Base-by-base conservation (phyloP, 176 grass and related monocot genomes). In the Cenchrus purpureus region DNA sequence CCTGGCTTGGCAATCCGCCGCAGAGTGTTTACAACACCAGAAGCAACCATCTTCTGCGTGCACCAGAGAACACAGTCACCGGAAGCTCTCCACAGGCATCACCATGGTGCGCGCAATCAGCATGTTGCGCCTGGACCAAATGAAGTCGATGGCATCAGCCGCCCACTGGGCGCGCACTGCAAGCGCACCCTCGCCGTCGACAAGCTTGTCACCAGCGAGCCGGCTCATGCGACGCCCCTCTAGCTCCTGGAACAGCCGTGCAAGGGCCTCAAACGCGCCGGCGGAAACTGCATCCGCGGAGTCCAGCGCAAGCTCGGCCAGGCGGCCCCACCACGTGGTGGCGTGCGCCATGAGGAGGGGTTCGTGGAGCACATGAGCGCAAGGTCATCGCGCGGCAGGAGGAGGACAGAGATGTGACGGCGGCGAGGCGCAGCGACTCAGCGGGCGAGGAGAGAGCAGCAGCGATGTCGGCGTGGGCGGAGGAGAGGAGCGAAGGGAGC, bases 81-180 rank as follows among this genome's bases (percentile, higher is more conserved):
- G 81, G 74, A 99, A 99, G 71, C 90, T 90, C 90, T 99, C 97
- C 7, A 96, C 84, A 2, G 97, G 97, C 88, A 99, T 89, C 68
- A 99, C 91, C 53, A 96, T 92, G 53, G 97, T 91, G 22, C 93
- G 83, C 6, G 91, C 43, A 79, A 94, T 99, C 17, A 99, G 88
- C 73, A 92, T 89, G 74, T 95, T 99, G 65, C 97, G 91, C 66
- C 86, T 72, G 11, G 80, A 87, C 97, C 97, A 99, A 50, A 96
- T 85, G 84, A 96, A 86, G 73, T 94, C 86, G 11, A 96, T 89
- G 20, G 93, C 90, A 29, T 89, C 87, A 5, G 92, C 89, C 12
- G 94, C 91, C 97, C 97, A 99, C 43, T 94, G 92, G 65, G 97
- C 94, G 7, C 97, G 93, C 58, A 99, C 92, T 0, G 97, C 97